Conservation (phyloP, 306 rosid species). For the Castanospermum australe region DNA sequence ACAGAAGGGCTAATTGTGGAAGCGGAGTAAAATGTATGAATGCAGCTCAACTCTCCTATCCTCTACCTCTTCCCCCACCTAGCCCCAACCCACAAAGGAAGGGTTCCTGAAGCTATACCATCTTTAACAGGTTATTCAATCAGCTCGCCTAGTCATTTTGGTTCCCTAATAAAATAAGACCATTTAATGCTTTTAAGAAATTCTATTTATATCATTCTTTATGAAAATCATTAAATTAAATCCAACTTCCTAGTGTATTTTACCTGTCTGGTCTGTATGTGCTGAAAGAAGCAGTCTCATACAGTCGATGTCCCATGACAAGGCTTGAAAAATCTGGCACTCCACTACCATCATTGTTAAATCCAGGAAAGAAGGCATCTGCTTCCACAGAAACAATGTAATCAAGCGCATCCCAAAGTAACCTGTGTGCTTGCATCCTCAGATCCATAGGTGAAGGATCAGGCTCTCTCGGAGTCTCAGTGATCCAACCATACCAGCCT, state of each 20-base stretch:
- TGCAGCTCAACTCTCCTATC: background rate
- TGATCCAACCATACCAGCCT: conserved; percentile 99
- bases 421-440: conserved; percentile 84
- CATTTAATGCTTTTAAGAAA: too few relatives aligned
- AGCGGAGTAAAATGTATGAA: background rate
- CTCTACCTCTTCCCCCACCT: conserved; percentile 3
- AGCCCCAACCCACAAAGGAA: conserved; percentile 13
- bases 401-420: conserved; percentile 97
- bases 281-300: conserved; percentile 73
- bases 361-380: conserved; percentile 96
- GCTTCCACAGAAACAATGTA: conserved; percentile 87
- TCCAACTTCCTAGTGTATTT: conserved; percentile 17
- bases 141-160: background rate
- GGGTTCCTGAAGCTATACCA: background rate
- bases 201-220: background rate
- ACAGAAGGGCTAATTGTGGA: background rate
- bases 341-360: conserved; percentile 85
- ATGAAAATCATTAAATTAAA: background rate
- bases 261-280: conserved; percentile 98
- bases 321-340: conserved; percentile 96
- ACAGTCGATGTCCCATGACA: conserved; percentile 95
- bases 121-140: conserved; percentile 11
- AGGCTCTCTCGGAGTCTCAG: conserved; percentile 77
- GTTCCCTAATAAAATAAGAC: background rate
- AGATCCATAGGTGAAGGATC: conserved; percentile 75